Evolutionary conservation across 192 early-diverging fungal species (phyloP), one percentile per base, ranked within the genome.

Genomic region (Allomyces macrogynus): DNA sequence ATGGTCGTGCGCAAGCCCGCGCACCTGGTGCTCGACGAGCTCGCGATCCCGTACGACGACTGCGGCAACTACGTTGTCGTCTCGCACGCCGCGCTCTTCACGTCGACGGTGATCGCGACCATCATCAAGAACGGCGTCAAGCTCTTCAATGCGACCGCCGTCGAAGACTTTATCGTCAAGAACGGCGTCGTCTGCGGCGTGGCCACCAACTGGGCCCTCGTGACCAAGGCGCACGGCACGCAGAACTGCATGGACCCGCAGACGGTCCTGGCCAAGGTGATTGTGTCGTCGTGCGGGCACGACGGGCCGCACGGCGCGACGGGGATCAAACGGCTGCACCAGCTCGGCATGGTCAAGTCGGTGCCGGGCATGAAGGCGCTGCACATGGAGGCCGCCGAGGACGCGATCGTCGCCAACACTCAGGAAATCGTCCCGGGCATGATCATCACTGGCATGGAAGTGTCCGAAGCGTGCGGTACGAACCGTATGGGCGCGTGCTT

Each of bases 141-240:
- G 71, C 73, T 87, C 64, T 87, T 87, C 76, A 87, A 87, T 73
- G 85, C 85, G 32, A 85, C 84, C 27, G 83, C 83, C 25, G 81
- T 79, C 43, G 85, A 87, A 68, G 85, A 87, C 67, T 70, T 87
- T 64, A 81, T 87, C 44, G 81, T 87, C 68, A 74, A 74, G 69
- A 71, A 77, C 25, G 74, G 76, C 7, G 80, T 79, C 60, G 72
- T 84, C 57, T 68, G 77, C 40, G 85, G 85, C 71, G 81, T 84
- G 11, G 85, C 85, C 62, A 85, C 85, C 67, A 87, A 87, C 78
- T 87, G 85, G 85, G 80, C 85, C 57, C 68, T 87, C 60, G 85
- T 87, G 24, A 75, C 85, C 26, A 63, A 78, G 22, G 70, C 79
- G 43, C 77, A 81, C 60, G 73, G 78, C 57, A 81, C 76, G 20